phyloP scores from a whole-genome alignment of 306 rosid genomes.

The Vicia faba region DNA sequence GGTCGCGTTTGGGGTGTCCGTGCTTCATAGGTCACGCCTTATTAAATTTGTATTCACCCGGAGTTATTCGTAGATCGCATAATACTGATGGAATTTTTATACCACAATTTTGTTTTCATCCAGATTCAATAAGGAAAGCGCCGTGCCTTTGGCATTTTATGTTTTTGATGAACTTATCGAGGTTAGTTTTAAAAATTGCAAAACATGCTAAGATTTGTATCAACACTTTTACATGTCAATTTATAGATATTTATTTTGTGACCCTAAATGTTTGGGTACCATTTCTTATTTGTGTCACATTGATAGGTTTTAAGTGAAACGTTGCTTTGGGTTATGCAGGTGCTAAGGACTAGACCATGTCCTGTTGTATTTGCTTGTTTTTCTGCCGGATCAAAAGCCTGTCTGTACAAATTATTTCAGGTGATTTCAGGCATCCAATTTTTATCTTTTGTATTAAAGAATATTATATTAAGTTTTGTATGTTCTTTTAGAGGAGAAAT shows the following conservation, averaged over 20 bases:
- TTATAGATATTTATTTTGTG: conserved; percentile 20
- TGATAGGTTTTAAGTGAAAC: conserved; percentile 26
- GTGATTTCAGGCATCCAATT: conserved; percentile 41
- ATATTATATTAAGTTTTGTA: conserved; percentile 29
- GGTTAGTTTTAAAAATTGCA: conserved; percentile 55
- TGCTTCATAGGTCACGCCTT: conserved; percentile 24
- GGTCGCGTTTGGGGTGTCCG: too few species aligned
- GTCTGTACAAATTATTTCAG: conserved; percentile 84
- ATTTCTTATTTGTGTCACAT: conserved; percentile 15
- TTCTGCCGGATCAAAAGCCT: conserved; percentile 91
- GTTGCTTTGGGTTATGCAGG: conserved; percentile 57
- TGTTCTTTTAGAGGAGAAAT: conserved; percentile 31
- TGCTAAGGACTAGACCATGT: conserved; percentile 64
- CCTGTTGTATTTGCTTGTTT: conserved; percentile 83
- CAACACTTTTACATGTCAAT: conserved; percentile 20
- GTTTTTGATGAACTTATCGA: conserved; percentile 84
- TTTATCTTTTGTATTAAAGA: conserved; percentile 30
- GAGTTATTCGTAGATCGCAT: conserved; percentile 6
- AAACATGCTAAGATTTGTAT: conserved; percentile 30
- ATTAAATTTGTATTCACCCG: conserved; percentile 21
- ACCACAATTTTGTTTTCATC: conserved; percentile 35
- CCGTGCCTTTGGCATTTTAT: conserved; percentile 69
- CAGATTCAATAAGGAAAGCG: conserved; percentile 81
- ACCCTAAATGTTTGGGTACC: conserved; percentile 1
- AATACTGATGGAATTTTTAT: conserved; percentile 23